These are phyloP conservation scores for Rhizopogon rudus DNA, from an alignment of 768 basidiomycete species.

Conservation along the genomic window DNA sequence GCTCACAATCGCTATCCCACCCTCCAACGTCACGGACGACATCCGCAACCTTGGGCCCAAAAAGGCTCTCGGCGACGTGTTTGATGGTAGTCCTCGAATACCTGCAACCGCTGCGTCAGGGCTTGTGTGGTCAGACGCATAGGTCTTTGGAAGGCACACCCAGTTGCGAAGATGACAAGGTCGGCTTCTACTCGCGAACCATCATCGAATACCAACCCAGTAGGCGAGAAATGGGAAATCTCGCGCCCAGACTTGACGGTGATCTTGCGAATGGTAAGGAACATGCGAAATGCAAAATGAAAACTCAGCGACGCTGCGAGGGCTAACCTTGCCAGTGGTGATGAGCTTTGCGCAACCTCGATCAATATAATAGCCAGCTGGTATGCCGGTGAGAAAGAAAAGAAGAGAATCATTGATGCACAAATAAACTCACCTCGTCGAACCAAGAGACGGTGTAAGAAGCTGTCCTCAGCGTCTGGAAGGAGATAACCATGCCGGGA, in stretches of 20 bases:
- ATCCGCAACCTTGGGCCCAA: neutral
- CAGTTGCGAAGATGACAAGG: constrained; percentile 3
- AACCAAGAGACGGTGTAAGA: constrained; percentile 4
- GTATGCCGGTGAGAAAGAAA: neutral
- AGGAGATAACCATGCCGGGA: constrained; percentile 1
- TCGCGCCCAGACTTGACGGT: constrained; percentile 2
- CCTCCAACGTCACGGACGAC: constrained; percentile 7
- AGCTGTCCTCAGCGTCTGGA: neutral
- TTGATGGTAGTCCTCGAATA: constrained; percentile 3
- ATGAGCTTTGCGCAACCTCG: constrained; percentile 4
- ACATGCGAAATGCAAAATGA: neutral
- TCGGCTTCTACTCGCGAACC: constrained; percentile 1
- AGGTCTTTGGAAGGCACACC: neutral
- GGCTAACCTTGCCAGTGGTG: neutral
- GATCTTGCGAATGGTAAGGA: neutral
- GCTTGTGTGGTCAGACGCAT: no score
- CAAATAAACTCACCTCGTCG: neutral
- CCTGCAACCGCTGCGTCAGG: neutral
- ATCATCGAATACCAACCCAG: constrained; percentile 1
- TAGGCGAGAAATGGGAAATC: neutral
- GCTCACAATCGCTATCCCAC: constrained; percentile 5
- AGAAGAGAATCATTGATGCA: neutral
- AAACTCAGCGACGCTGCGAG: neutral
- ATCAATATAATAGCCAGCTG: constrained; percentile 5
- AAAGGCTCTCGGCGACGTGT: neutral